Conservation (phyloP, 495 filamentous ascomycete genomes). For the Viridothelium virens region DNA sequence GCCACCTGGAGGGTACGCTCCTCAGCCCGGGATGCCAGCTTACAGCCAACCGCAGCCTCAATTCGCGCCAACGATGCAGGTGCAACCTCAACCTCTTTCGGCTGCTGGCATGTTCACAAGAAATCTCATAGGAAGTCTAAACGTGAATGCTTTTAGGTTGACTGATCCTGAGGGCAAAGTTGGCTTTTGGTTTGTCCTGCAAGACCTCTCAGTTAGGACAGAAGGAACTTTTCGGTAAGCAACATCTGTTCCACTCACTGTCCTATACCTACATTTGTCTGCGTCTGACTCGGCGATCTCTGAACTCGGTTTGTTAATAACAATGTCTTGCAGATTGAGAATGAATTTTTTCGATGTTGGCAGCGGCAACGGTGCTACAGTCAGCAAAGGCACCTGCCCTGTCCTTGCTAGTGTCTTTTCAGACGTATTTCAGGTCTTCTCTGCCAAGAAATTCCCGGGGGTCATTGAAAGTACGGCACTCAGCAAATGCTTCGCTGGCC, state of each 20-base stretch:
- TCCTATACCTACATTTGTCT: constrained; percentile 12
- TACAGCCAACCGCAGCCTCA: constrained; percentile 37
- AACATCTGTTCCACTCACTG: neutral
- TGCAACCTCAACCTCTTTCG: constrained; percentile 33
- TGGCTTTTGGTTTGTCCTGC: constrained; percentile 94
- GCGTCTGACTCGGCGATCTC: constrained; percentile 23
- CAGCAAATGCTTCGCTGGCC: constrained; percentile 87
- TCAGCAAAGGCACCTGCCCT: constrained; percentile 74
- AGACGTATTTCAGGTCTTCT: constrained; percentile 87
- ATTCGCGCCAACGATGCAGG: constrained; percentile 38
- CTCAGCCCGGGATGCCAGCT: constrained; percentile 26
- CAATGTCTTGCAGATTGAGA: constrained; percentile 44
- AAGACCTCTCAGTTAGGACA: constrained; percentile 88
- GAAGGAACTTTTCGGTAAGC: constrained; percentile 83
- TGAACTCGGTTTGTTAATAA: constrained; percentile 7
- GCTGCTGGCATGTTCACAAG: constrained; percentile 89
- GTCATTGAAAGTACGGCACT: constrained; percentile 91
- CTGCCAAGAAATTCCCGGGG: constrained; percentile 95
- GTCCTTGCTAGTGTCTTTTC: constrained; percentile 84
- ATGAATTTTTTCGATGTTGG: constrained; percentile 86
- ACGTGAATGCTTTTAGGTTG: constrained; percentile 82
- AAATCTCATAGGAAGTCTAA: constrained; percentile 89
- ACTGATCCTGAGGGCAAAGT: constrained; percentile 74
- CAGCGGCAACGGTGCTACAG: constrained; percentile 28
- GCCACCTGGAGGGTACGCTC: neutral